Base-by-base conservation (phyloP, 1,284 basidiomycete species). In the Hemileia vastatrix region DNA sequence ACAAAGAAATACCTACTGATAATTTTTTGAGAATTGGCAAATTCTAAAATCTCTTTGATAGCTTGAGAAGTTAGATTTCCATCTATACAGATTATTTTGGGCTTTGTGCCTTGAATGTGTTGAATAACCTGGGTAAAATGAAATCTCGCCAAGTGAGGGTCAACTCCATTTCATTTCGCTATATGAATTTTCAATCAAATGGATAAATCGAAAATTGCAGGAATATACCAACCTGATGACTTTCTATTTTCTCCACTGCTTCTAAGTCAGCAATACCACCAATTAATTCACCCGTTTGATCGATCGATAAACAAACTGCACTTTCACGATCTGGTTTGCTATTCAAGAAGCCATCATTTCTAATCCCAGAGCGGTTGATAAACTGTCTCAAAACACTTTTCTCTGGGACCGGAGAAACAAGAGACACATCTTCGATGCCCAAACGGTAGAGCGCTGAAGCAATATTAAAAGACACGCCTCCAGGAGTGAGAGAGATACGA, bases 391-490 rank as follows among this genome's bases (percentile, higher is more conserved):
- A 54, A 4, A 69, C 63, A 5, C 57, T 64, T 31, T 73, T 75
- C 1, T 66, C 45, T 6, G 76, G 79, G 4, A 79, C 67, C 0
- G 78, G 74, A 0, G 81, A 76, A 19, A 82, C 71, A n/a, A 82
- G 72, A 50, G 75, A 65, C 6, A 78, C 77, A 8, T 72, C 52
- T 4, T 65, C 32, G 1, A 53, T 18, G 31, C 84, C 75, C 6
- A 86, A 72, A 21, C 86, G 81, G 68, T 87, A 83, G 1, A 90
- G 83, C 0, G 91, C 89, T 73, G 95, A 90, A 1, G 93, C 90
- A 52, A 98, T 84, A 74, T 99, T 99, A 23, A 93, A 83, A 0
- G 83, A 92, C 2, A 99, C 95, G 11, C 95, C 95, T 1, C 95
- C 95, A 0, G 90, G 79, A 0, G 87, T 83, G 27, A 93, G 68